These are phyloP conservation scores for Dianthus caryophyllus DNA, from an alignment of 148 eudicot genomes.

Conservation along the genomic window DNA sequence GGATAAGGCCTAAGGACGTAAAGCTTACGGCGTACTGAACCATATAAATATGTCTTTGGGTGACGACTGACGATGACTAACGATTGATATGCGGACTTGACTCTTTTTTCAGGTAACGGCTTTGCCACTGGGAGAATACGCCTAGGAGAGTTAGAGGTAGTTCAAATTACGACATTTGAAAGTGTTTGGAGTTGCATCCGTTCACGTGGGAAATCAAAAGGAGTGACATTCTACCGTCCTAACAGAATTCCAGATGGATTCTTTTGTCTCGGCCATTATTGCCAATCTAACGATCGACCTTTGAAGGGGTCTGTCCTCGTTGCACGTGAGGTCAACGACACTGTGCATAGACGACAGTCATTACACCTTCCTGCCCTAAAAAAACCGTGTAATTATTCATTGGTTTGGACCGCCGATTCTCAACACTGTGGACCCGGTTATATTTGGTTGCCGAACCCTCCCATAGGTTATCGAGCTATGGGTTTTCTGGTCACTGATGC, in stretches of 20 bases:
- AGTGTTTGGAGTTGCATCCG: conserved; percentile 50
- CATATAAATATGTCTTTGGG: neutral
- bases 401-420: conserved; percentile 58
- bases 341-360: neutral
- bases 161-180: conserved; percentile 50
- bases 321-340: conserved; percentile 39
- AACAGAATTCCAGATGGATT: conserved; percentile 60
- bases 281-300: conserved; percentile 55
- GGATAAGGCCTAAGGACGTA: no score
- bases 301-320: conserved; percentile 71
- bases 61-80: neutral
- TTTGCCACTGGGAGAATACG: conserved; percentile 66
- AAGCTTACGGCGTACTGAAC: no score
- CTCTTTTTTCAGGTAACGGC: conserved; percentile 52
- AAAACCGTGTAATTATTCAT: conserved; percentile 56
- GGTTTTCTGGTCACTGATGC: conserved; percentile 65
- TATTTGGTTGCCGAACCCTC: conserved; percentile 76
- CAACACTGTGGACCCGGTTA: conserved; percentile 38
- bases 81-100: neutral
- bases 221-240: conserved; percentile 67
- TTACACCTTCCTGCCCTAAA: conserved; percentile 45
- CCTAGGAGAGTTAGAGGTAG: conserved; percentile 77
- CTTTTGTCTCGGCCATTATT: conserved; percentile 70
- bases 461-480: conserved; percentile 59
- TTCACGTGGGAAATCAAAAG: conserved; percentile 42